Conservation (phyloP, 371 early-diverging fungal species). For the Mucor velutinosus region DNA sequence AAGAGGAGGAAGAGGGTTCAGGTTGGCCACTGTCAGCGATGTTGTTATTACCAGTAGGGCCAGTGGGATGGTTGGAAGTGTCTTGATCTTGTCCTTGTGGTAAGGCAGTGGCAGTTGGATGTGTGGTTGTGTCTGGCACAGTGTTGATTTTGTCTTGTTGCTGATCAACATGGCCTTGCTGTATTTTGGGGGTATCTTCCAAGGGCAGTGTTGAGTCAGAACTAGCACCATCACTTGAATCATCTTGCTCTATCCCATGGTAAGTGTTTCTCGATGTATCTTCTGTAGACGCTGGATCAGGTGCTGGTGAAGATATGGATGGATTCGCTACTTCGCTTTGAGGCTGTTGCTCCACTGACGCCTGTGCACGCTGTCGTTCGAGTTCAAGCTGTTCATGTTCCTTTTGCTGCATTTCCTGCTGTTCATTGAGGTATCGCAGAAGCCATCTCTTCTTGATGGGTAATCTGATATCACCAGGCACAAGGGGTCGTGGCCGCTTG, state of each 20-base stretch:
- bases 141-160: not conserved
- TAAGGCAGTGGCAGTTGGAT: not conserved
- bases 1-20: not conserved
- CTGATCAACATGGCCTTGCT: not conserved
- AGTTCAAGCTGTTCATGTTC: not conserved
- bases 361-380: not conserved
- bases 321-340: not conserved
- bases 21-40: not conserved
- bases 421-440: not conserved
- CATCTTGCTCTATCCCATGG: not conserved
- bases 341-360: not conserved
- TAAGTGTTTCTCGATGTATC: not conserved
- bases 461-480: not conserved
- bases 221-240: conserved; percentile 28
- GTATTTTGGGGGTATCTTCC: conserved; percentile 16
- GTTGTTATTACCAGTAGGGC: no score
- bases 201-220: conserved; percentile 38
- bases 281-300: not conserved
- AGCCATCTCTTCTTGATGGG: conserved; percentile 27
- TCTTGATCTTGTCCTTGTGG: not conserved
- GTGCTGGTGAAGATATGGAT: not conserved
- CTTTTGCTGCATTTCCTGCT: not conserved
- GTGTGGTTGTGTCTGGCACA: not conserved
- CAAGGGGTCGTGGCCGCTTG: not conserved
- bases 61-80: no score